Conservation (phyloP, 1,284 basidiomycete species). For the Cutaneotrichosporon sp. region DNA sequence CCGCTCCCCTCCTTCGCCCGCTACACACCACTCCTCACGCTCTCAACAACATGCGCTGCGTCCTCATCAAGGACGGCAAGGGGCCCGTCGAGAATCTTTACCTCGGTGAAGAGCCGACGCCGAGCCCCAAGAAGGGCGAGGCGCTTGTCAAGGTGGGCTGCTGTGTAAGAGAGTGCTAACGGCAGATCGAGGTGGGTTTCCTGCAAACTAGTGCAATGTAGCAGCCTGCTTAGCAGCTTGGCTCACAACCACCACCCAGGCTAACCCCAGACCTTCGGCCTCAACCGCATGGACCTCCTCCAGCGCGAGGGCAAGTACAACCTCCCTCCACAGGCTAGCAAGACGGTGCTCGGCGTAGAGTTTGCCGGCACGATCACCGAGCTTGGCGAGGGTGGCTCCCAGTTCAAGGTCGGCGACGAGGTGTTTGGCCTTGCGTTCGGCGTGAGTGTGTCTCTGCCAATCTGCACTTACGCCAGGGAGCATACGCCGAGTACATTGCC, state of each 20-base stretch:
- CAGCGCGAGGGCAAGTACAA: conserved; percentile 76
- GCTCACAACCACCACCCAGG: not conserved
- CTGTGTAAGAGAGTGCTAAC: conserved; percentile 2
- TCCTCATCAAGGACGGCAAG: conserved; percentile 75
- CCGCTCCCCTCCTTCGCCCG: not conserved
- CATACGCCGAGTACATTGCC: conserved; percentile 85
- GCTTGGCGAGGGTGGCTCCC: conserved; percentile 59
- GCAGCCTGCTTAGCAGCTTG: not conserved
- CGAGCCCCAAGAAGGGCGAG: conserved; percentile 63
- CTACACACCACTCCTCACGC: conserved; percentile 10
- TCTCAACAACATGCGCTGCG: conserved; percentile 67
- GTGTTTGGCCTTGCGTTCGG: conserved; percentile 78
- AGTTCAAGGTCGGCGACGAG: conserved; percentile 74
- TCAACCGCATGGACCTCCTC: conserved; percentile 82
- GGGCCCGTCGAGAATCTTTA: conserved; percentile 77
- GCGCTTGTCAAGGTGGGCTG: conserved; percentile 70
- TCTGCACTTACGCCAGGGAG: conserved; percentile 62
- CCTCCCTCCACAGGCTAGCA: conserved; percentile 70
- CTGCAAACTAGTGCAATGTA: not conserved
- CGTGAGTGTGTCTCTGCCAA: conserved; percentile 51
- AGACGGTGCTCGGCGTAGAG: conserved; percentile 81
- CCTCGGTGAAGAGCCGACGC: conserved; percentile 64
- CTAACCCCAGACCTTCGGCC: conserved; percentile 65
- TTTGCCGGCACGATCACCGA: conserved; percentile 74
- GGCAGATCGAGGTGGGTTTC: conserved; percentile 36